A percentile compares a stretch with the other conserved stretches of the same genome.
Evolutionary conservation across 2,329 filamentous ascomycete genomes (phyloP).

Genomic region (Tolypocladium endophyticum): DNA sequence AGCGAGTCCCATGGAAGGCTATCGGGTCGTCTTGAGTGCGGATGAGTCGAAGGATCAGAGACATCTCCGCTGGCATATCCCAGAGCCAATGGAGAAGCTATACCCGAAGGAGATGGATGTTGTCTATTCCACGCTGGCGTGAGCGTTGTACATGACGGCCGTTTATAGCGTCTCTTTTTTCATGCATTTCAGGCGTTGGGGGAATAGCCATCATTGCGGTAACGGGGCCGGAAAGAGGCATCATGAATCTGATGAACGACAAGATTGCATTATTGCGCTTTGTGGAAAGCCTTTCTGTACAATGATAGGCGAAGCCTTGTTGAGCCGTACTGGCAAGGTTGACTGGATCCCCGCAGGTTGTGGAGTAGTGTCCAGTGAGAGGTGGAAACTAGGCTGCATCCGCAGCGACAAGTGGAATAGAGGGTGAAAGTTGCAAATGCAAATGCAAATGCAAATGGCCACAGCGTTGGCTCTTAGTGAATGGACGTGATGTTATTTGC

Average conservation of each 20-base stretch:
- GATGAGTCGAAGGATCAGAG: conserved; percentile 17
- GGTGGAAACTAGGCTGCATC: not conserved
- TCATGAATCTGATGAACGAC: not conserved
- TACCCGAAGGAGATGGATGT: conserved; percentile 28
- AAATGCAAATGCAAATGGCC: not conserved
- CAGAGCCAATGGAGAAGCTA: conserved; percentile 20
- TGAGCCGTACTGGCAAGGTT: not conserved
- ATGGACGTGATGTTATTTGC: not conserved
- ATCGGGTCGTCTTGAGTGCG: conserved; percentile 15
- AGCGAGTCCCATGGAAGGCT: conserved; percentile 16
- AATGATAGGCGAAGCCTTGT: not conserved
- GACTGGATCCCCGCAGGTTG: conserved; percentile 1
- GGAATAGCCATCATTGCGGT: not conserved
- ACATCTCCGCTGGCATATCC: conserved; percentile 23
- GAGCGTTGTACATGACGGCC: conserved; percentile 2
- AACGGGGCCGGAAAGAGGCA: not conserved
- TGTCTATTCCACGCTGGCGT: conserved; percentile 19
- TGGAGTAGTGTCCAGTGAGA: not conserved
- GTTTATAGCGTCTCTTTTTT: not conserved
- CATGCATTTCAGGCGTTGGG: conserved; percentile 8
- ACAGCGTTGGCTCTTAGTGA: not conserved
- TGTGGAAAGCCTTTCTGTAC: not conserved
- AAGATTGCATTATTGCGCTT: not conserved
- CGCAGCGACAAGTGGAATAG: not conserved
- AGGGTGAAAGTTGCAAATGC: not conserved